A percentile compares a stretch with the other conserved stretches of the same genome.
Conservation (phyloP, 441 rosid genomes). For the Biscutella auriculata region DNA sequence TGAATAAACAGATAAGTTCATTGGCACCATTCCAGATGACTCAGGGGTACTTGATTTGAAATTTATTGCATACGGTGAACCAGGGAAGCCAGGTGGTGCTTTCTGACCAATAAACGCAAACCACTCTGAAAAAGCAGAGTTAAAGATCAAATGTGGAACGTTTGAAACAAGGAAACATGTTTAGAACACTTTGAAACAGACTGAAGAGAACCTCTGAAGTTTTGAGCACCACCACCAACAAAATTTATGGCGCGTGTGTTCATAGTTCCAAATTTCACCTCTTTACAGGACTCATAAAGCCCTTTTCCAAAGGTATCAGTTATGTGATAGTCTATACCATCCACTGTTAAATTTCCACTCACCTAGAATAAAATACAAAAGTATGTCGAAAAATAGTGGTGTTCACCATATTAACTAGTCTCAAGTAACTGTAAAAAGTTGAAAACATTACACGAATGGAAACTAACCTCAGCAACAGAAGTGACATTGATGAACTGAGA, state of each 20-base stretch:
- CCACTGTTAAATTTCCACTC: constrained; percentile 53
- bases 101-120: constrained; percentile 64
- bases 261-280: constrained; percentile 78
- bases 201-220: constrained; percentile 39
- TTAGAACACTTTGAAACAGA: constrained; percentile 3
- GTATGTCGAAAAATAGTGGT: background rate
- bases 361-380: constrained; percentile 27
- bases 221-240: constrained; percentile 65
- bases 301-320: constrained; percentile 52
- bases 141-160: constrained; percentile 8
- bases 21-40: constrained; percentile 42
- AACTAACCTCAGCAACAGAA: constrained; percentile 46
- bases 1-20: constrained; percentile 51
- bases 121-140: constrained; percentile 43
- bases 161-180: constrained; percentile 3
- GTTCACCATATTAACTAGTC: background rate
- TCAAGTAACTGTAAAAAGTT: background rate
- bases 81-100: constrained; percentile 53
- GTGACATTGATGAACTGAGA: constrained; percentile 62
- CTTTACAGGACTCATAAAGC: constrained; percentile 59
- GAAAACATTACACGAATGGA: background rate
- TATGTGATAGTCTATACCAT: constrained; percentile 48
- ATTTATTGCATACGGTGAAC: constrained; percentile 64
- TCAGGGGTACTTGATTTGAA: constrained; percentile 33
- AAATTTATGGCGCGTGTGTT: constrained; percentile 66